These are phyloP conservation scores for Ammopiptanthus mongolicus DNA, from an alignment of 306 rosid genomes.

Conservation along the genomic window DNA sequence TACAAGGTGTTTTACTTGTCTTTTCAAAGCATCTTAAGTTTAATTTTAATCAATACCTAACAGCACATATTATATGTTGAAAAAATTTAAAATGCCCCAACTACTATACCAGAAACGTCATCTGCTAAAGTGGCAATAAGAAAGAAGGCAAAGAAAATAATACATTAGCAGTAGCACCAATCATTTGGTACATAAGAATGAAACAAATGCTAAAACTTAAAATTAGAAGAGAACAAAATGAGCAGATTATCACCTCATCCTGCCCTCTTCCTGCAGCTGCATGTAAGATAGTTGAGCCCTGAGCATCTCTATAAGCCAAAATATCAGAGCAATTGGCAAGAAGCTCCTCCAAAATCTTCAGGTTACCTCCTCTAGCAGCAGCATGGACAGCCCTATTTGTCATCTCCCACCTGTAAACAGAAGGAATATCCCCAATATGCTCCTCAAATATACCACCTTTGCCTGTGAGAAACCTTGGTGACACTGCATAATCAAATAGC, in stretches of 20 bases:
- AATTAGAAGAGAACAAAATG: not conserved
- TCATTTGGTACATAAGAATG: not conserved
- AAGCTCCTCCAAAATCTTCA: slow-evolving; percentile 66
- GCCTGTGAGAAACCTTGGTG: slow-evolving; percentile 57
- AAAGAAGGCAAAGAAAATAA: not conserved
- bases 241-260: slow-evolving; percentile 60
- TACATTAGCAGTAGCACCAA: not conserved
- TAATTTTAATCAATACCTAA: not conserved
- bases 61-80: not conserved
- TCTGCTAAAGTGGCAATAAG: not conserved
- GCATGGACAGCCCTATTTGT: slow-evolving; percentile 86
- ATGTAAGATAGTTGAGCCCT: slow-evolving; percentile 80
- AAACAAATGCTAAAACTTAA: not conserved
- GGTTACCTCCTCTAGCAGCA: slow-evolving; percentile 91
- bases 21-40: not conserved
- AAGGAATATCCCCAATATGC: slow-evolving; percentile 60
- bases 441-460: slow-evolving; percentile 61
- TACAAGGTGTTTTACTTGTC: not conserved
- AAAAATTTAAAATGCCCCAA: not conserved
- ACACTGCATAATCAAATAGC: slow-evolving; percentile 57
- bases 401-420: slow-evolving; percentile 83
- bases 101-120: not conserved
- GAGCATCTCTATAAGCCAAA: slow-evolving; percentile 74
- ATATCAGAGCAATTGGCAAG: slow-evolving; percentile 61
- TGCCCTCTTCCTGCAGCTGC: slow-evolving; percentile 95